A percentile compares a stretch with the other conserved stretches of the same genome.
phyloP scores from a whole-genome alignment of 1,284 basidiomycete species.

The Fomitopsis betulina region DNA sequence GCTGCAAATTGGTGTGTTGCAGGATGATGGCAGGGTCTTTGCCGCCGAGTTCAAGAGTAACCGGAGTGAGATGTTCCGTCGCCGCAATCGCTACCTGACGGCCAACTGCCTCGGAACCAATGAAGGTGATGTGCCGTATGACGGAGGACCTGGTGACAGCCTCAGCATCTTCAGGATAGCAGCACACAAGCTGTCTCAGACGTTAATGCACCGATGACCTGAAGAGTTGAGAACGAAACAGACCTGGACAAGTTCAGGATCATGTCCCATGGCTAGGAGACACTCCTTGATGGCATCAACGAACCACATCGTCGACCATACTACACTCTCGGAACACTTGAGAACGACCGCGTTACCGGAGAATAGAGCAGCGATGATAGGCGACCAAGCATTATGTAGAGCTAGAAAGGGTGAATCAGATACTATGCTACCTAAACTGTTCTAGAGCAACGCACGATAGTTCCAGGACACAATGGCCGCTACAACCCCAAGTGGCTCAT shows the following conservation, averaged over 20 bases:
- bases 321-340: conserved; percentile 91
- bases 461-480: conserved; percentile 95
- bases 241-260: conserved; percentile 80
- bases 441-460: conserved; percentile 57
- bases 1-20: conserved; percentile 65
- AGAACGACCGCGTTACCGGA: conserved; percentile 88
- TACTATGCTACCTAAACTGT: background rate
- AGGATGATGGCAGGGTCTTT: conserved; percentile 80
- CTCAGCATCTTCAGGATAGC: conserved; percentile 84
- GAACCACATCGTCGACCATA: conserved; percentile 86
- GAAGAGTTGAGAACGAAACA: background rate
- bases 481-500: conserved; percentile 93
- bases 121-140: conserved; percentile 86
- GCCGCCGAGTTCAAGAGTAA: conserved; percentile 87
- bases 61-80: conserved; percentile 81
- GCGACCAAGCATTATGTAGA: conserved; percentile 90
- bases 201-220: background rate
- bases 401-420: conserved; percentile 38
- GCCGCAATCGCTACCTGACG: conserved; percentile 82
- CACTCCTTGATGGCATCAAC: conserved; percentile 73
- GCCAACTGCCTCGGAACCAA: conserved; percentile 90
- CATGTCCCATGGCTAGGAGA: conserved; percentile 72
- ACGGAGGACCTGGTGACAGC: conserved; percentile 75
- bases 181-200: conserved; percentile 63
- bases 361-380: conserved; percentile 87